A percentile compares a stretch with the other conserved stretches of the same genome.
These are phyloP conservation scores for Coemansia sp. DNA, from an alignment of 192 early-diverging fungal genomes.

Conservation along the genomic window DNA sequence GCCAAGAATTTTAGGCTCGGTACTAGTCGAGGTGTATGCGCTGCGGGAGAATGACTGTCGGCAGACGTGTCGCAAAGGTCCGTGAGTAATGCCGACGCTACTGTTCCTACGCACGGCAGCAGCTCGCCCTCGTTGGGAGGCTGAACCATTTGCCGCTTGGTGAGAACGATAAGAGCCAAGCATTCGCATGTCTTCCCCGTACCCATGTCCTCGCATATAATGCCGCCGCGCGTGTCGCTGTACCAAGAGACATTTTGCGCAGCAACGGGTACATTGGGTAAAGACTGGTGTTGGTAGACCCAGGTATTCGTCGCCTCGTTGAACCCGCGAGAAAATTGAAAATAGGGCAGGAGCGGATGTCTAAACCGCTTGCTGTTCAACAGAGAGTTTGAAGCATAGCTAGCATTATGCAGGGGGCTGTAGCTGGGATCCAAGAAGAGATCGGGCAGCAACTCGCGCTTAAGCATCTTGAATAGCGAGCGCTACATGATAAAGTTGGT, in stretches of 20 bases:
- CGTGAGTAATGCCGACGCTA: slow-evolving; percentile 30
- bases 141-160: slow-evolving; percentile 60
- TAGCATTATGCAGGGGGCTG: slow-evolving; percentile 39
- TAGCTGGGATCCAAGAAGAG: slow-evolving; percentile 57
- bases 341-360: slow-evolving; percentile 44
- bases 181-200: slow-evolving; percentile 80
- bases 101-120: slow-evolving; percentile 43
- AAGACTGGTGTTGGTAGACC: slow-evolving; percentile 23
- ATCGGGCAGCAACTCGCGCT: slow-evolving; percentile 66
- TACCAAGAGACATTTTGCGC: slow-evolving; percentile 47
- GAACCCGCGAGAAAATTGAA: slow-evolving; percentile 43
- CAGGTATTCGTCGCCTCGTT: slow-evolving; percentile 34
- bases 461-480: slow-evolving; percentile 72
- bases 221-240: slow-evolving; percentile 61
- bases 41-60: neutral
- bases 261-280: slow-evolving; percentile 35
- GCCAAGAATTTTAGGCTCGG: slow-evolving; percentile 56
- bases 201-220: slow-evolving; percentile 92
- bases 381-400: neutral
- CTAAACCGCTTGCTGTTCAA: slow-evolving; percentile 5
- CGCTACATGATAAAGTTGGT: slow-evolving; percentile 33
- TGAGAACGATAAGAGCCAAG: slow-evolving; percentile 65
- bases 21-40: neutral
- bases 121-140: slow-evolving; percentile 45
- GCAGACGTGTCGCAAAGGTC: slow-evolving; percentile 10